Conservation (phyloP, 2,329 filamentous ascomycete species). For the Ascochyta fabae region DNA sequence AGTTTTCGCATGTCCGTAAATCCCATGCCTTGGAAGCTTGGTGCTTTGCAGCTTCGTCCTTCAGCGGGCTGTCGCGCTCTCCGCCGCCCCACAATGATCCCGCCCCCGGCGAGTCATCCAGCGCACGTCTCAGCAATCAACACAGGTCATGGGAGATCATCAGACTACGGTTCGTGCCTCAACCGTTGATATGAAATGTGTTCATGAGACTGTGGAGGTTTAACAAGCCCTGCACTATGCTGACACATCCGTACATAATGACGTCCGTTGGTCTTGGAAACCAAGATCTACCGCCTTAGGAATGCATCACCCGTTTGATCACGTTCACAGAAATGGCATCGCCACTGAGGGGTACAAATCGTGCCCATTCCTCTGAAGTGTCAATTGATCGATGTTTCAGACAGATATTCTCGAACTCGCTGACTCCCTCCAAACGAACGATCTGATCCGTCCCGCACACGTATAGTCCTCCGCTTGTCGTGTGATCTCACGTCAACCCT, state of each 20-base stretch:
- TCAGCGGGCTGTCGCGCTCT: background rate
- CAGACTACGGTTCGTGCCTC: conserved; percentile 8
- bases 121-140: conserved; percentile 2
- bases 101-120: conserved; percentile 5
- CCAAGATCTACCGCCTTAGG: conserved; percentile 26
- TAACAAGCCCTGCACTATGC: conserved; percentile 13
- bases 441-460: conserved; percentile 15
- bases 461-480: conserved; percentile 11
- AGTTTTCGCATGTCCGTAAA: background rate
- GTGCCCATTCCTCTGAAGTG: conserved; percentile 8
- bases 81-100: conserved; percentile 3
- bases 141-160: conserved; percentile 7
- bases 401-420: background rate
- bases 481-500: conserved; percentile 22
- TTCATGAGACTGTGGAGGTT: conserved; percentile 17
- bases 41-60: background rate
- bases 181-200: conserved; percentile 12
- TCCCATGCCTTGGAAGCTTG: background rate
- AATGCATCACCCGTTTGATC: conserved; percentile 18
- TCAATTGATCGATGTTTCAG: conserved; percentile 1
- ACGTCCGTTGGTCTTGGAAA: conserved; percentile 26
- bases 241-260: conserved; percentile 13
- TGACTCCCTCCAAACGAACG: conserved; percentile 1
- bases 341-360: conserved; percentile 28
- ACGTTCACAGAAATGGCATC: conserved; percentile 15